These are phyloP conservation scores for Ziziphus jujuba DNA, from an alignment of 306 rosid species.

Conservation along the genomic window DNA sequence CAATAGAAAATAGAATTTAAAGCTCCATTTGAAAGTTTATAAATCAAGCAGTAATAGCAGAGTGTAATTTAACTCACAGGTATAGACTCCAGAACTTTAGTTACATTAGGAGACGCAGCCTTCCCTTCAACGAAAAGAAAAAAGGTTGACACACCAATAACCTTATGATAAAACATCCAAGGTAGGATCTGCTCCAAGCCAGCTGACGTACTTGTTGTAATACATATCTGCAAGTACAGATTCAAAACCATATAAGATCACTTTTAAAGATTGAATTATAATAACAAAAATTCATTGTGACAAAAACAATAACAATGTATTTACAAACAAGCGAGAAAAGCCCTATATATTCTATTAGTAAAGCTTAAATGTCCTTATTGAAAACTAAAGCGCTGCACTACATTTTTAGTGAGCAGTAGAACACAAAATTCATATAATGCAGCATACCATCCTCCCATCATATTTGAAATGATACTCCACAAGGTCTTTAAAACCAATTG, in stretches of 20 bases:
- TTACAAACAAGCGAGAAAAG: too few relatives aligned
- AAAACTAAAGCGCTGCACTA: too few relatives aligned
- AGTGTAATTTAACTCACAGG: conserved; percentile 58
- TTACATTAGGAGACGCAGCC: conserved; percentile 82
- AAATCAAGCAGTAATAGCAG: conserved; percentile 1
- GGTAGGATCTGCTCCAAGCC: conserved; percentile 96
- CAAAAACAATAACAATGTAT: too few relatives aligned
- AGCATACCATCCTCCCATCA: too few relatives aligned
- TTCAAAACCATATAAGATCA: conserved; percentile 14
- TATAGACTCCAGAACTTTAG: conserved; percentile 78
- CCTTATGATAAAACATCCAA: conserved; percentile 98
- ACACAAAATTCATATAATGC: too few relatives aligned
- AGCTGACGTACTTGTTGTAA: conserved; percentile 84
- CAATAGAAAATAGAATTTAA: conserved; percentile 9
- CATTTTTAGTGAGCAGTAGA: too few relatives aligned
- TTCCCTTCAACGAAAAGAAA: conserved; percentile 93
- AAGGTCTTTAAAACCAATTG: too few relatives aligned
- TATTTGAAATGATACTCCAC: too few relatives aligned
- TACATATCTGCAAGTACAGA: conserved; percentile 61
- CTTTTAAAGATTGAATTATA: neutral
- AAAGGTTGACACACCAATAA: conserved; percentile 77
- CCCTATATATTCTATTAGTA: too few relatives aligned
- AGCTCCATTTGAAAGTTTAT: conserved; percentile 5
- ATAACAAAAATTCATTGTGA: too few relatives aligned
- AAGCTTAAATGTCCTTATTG: too few relatives aligned